Conservation (phyloP, 2,329 filamentous ascomycete genomes). For the Stylonectria norvegica region DNA sequence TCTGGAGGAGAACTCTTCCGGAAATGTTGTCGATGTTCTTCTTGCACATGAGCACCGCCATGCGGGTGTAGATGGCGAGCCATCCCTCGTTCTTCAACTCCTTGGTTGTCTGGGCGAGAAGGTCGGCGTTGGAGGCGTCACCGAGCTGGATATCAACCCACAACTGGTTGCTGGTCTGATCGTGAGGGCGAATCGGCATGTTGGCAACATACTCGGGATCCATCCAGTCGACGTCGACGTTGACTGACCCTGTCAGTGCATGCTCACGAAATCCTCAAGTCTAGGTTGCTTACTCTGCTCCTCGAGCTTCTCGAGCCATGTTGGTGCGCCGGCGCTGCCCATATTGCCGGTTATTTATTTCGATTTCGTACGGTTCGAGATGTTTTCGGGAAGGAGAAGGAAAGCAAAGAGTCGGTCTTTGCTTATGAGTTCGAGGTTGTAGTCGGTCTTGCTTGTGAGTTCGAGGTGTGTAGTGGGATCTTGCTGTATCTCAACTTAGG, state of each 20-base stretch:
- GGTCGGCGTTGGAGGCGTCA: constrained; percentile 40
- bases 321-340: constrained; percentile 29
- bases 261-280: not conserved
- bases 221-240: constrained; percentile 52
- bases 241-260: constrained; percentile 32
- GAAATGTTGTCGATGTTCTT: constrained; percentile 43
- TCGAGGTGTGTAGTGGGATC: too few relatives aligned
- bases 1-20: constrained; percentile 49
- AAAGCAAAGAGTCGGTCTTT: too few relatives aligned
- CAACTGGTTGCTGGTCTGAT: constrained; percentile 50
- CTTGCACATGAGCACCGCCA: constrained; percentile 45
- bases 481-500: too few relatives aligned
- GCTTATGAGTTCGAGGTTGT: too few relatives aligned
- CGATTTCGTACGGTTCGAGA: too few relatives aligned
- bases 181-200: constrained; percentile 44
- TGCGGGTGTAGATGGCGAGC: constrained; percentile 47
- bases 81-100: constrained; percentile 45
- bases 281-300: constrained; percentile 33
- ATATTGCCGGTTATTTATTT: too few relatives aligned
- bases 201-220: constrained; percentile 45
- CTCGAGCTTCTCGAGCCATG: constrained; percentile 44
- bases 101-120: constrained; percentile 39
- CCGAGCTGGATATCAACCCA: constrained; percentile 47
- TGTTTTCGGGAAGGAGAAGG: too few relatives aligned
- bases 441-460: too few relatives aligned